These are phyloP conservation scores for Saccharum officinarum DNA, from an alignment of 176 grass and related monocot species.

Conservation along the genomic window DNA sequence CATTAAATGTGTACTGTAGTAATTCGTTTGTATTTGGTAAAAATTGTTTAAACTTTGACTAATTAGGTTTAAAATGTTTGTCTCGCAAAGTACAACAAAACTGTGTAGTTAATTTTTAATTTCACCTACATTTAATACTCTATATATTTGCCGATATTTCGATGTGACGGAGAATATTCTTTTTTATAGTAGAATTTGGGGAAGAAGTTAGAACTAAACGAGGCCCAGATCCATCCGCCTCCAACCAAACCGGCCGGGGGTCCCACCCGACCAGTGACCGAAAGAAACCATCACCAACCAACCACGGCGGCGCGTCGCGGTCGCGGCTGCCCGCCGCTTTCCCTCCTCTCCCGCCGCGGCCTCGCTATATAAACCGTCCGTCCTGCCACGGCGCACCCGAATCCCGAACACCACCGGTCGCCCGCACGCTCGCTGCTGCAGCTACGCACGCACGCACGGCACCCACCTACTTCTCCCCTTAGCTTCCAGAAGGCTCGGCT, in stretches of 20 bases:
- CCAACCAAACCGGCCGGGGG: background rate
- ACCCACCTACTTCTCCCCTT: background rate
- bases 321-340: background rate
- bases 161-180: too few relatives aligned
- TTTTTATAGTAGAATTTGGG: too few relatives aligned
- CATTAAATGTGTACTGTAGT: too few relatives aligned
- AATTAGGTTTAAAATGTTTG: too few relatives aligned
- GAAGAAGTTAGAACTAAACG: too few relatives aligned
- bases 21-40: too few relatives aligned
- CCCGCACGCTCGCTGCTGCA: background rate
- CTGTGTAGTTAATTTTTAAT: too few relatives aligned
- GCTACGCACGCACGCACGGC: background rate
- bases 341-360: background rate
- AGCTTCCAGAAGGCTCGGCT: background rate
- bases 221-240: background rate
- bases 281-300: background rate
- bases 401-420: background rate
- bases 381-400: background rate
- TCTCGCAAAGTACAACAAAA: too few relatives aligned
- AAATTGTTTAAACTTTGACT: too few relatives aligned
- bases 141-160: too few relatives aligned
- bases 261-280: background rate
- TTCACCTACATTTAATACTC: too few relatives aligned
- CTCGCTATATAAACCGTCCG: background rate
- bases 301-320: background rate